Conservation (phyloP, 805 yeast species). For the Diddensiella caesifluorescens region DNA sequence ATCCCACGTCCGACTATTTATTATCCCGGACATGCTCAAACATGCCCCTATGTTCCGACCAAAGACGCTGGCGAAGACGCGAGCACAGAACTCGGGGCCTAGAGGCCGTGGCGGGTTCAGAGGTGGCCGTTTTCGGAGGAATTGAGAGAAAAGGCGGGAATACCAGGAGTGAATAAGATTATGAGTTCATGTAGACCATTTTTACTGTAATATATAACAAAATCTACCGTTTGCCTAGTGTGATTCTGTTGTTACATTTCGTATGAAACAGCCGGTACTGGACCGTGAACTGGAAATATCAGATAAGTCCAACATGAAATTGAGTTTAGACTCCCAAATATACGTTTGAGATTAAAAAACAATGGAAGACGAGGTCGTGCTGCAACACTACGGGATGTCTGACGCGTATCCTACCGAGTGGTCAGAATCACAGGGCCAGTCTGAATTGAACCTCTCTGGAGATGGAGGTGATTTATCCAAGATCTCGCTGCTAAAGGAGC, state of each 20-base stretch:
- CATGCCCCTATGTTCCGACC: slow-evolving; percentile 84
- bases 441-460: neutral
- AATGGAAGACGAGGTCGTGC: slow-evolving; percentile 10
- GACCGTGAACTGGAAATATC: too few species aligned
- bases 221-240: too few species aligned
- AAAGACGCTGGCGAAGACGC: slow-evolving; percentile 25
- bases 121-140: slow-evolving; percentile 14
- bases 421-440: slow-evolving; percentile 15
- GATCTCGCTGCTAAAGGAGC: slow-evolving; percentile 20
- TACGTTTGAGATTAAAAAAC: too few species aligned
- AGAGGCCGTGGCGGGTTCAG: slow-evolving; percentile 23
- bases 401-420: slow-evolving; percentile 22
- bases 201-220: too few species aligned
- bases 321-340: too few species aligned
- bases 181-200: too few species aligned
- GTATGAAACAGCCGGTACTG: too few species aligned
- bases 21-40: slow-evolving; percentile 80
- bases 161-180: too few species aligned
- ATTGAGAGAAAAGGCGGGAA: too few species aligned
- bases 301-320: too few species aligned
- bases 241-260: too few species aligned
- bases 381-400: slow-evolving; percentile 19
- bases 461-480: slow-evolving; percentile 16
- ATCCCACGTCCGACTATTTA: slow-evolving; percentile 76
- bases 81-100: slow-evolving; percentile 17